Conservation (phyloP, 768 basidiomycete species). For the Agrocybe pediades region DNA sequence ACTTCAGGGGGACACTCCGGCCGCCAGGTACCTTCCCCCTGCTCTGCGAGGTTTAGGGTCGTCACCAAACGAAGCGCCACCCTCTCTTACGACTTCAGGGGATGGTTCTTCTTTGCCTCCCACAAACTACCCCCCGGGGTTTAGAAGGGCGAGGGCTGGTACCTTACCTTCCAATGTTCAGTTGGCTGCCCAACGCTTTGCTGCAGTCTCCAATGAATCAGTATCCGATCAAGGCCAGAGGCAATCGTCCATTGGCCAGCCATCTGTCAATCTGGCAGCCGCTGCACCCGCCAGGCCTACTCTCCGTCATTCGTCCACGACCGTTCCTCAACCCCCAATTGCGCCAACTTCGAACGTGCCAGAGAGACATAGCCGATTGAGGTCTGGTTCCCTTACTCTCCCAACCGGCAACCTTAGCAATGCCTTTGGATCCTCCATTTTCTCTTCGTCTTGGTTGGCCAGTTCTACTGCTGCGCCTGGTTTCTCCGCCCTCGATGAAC, state of each 20-base stretch:
- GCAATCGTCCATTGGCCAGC: conserved; percentile 31
- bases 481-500: conserved; percentile 73
- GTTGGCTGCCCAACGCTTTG: conserved; percentile 82
- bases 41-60: conserved; percentile 77
- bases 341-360: conserved; percentile 50
- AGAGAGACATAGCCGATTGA: conserved; percentile 79
- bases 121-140: conserved; percentile 82
- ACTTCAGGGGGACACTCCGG: conserved; percentile 74
- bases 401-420: conserved; percentile 77
- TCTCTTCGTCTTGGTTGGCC: conserved; percentile 88
- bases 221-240: conserved; percentile 40
- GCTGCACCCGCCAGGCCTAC: conserved; percentile 57
- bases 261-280: conserved; percentile 39
- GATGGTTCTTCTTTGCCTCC: conserved; percentile 64
- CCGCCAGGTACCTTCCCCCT: conserved; percentile 76
- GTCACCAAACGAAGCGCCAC: conserved; percentile 67
- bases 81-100: conserved; percentile 57
- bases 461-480: conserved; percentile 58
- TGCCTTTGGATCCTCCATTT: conserved; percentile 87
- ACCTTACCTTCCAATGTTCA: conserved; percentile 96
- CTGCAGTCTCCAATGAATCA: conserved; percentile 57
- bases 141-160: conserved; percentile 94
- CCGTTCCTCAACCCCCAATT: conserved; percentile 61
- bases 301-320: conserved; percentile 75
- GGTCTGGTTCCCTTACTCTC: conserved; percentile 91